Evolutionary conservation across 169 alveolate genomes (phyloP).

Genomic region (Besnoitia besnoiti): DNA sequence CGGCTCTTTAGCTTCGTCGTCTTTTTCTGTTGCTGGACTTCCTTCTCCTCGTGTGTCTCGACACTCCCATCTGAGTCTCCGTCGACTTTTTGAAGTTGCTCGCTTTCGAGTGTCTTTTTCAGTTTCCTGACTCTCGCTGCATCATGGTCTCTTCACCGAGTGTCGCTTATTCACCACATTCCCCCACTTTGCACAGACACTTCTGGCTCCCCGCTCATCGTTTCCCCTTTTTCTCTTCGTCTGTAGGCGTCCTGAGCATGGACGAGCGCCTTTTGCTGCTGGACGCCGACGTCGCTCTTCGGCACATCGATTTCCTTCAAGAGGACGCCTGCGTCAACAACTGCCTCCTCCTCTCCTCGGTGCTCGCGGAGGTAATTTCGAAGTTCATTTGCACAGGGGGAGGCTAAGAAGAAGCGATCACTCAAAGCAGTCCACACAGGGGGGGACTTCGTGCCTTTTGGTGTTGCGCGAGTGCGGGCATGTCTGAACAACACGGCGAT

Average conservation of each 20-base stretch:
- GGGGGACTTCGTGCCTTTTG: neutral
- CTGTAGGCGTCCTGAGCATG: neutral
- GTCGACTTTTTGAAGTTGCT: too few species aligned
- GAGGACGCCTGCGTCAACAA: conserved; percentile 47
- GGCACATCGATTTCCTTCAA: conserved; percentile 26
- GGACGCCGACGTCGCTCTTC: conserved; percentile 30
- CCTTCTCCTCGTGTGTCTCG: too few species aligned
- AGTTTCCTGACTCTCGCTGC: neutral
- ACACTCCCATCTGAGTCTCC: too few species aligned
- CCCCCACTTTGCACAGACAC: too few species aligned
- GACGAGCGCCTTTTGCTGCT: conserved; percentile 26
- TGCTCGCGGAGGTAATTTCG: conserved; percentile 17
- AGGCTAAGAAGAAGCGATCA: neutral
- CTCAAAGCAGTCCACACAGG: neutral
- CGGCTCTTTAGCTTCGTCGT: too few species aligned
- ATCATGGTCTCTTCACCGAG: too few species aligned
- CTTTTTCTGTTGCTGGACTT: too few species aligned
- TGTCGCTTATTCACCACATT: too few species aligned
- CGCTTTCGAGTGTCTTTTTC: neutral
- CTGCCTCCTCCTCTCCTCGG: conserved; percentile 46
- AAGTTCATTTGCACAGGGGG: neutral
- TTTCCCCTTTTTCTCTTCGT: neutral
- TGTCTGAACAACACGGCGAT: neutral
- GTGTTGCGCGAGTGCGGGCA: neutral
- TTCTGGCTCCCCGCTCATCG: neutral